phyloP scores from a whole-genome alignment of 768 basidiomycete species.

The Tricholoma terreum region DNA sequence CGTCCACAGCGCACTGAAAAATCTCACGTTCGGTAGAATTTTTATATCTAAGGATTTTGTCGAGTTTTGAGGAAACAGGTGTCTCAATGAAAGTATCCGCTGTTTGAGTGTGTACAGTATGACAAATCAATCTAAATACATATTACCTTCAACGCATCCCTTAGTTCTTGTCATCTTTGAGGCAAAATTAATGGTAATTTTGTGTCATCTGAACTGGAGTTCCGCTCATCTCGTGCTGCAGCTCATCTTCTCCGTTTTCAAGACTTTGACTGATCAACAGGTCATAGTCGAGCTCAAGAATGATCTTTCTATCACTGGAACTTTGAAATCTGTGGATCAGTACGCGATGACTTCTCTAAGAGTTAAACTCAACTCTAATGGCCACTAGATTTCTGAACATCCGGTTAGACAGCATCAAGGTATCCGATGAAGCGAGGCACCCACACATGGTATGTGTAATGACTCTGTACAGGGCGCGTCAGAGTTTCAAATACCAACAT shows the following conservation, averaged over 20 bases:
- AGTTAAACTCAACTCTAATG: not conserved
- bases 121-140: too few relatives aligned
- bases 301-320: conserved; percentile 94
- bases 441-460: conserved; percentile 84
- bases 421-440: conserved; percentile 88
- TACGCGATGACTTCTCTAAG: conserved; percentile 34
- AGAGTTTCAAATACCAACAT: not conserved
- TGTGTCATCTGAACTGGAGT: not conserved
- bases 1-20: too few relatives aligned
- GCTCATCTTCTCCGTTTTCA: conserved; percentile 98
- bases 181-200: not conserved
- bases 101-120: too few relatives aligned
- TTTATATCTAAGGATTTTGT: too few relatives aligned
- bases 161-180: not conserved
- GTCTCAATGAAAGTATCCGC: too few relatives aligned
- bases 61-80: too few relatives aligned
- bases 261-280: conserved; percentile 95
- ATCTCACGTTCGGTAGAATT: too few relatives aligned
- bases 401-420: conserved; percentile 89
- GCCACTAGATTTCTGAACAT: conserved; percentile 85
- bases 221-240: conserved; percentile 21
- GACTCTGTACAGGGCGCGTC: not conserved
- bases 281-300: conserved; percentile 99
- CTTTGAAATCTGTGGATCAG: conserved; percentile 98
- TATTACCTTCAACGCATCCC: too few relatives aligned